Evolutionary conservation across 2,329 filamentous ascomycete species (phyloP).

Genomic region (Aspergillus melleus): DNA sequence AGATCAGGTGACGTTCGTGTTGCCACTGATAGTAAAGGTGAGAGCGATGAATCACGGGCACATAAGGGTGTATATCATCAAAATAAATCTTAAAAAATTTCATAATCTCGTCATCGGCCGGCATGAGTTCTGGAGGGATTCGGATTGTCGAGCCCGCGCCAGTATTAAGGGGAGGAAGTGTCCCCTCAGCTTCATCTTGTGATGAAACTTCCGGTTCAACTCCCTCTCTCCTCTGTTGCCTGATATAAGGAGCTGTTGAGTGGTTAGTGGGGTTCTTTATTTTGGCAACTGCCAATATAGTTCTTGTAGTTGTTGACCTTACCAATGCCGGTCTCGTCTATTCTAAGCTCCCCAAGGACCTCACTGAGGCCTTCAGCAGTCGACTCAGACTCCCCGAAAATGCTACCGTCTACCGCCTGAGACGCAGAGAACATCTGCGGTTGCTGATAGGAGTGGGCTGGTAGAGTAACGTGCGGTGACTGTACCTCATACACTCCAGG

Average conservation of each 20-base stretch:
- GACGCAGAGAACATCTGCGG: constrained; percentile 27
- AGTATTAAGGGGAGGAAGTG: constrained; percentile 66
- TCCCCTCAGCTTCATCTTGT: constrained; percentile 69
- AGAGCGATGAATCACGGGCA: constrained; percentile 80
- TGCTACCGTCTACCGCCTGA: constrained; percentile 41
- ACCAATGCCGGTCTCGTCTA: constrained; percentile 86
- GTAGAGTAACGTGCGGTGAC: constrained; percentile 31
- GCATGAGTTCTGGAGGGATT: constrained; percentile 92
- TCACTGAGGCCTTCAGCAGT: constrained; percentile 73
- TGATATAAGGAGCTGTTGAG: constrained; percentile 75
- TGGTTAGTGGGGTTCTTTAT: constrained; percentile 7
- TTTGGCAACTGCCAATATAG: not conserved
- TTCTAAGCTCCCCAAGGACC: constrained; percentile 80
- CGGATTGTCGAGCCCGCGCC: constrained; percentile 75
- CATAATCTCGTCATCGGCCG: constrained; percentile 75
- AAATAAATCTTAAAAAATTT: constrained; percentile 92
- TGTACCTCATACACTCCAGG: constrained; percentile 32
- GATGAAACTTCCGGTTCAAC: constrained; percentile 56
- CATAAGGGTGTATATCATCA: constrained; percentile 84
- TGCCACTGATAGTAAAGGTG: constrained; percentile 90
- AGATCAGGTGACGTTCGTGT: constrained; percentile 77
- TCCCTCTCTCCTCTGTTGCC: constrained; percentile 56
- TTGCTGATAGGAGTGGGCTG: constrained; percentile 31
- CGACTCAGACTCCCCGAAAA: constrained; percentile 63
- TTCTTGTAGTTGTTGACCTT: constrained; percentile 34